phyloP scores from a whole-genome alignment of 805 yeast genomes.

The Saccharomyces eubayanus region DNA sequence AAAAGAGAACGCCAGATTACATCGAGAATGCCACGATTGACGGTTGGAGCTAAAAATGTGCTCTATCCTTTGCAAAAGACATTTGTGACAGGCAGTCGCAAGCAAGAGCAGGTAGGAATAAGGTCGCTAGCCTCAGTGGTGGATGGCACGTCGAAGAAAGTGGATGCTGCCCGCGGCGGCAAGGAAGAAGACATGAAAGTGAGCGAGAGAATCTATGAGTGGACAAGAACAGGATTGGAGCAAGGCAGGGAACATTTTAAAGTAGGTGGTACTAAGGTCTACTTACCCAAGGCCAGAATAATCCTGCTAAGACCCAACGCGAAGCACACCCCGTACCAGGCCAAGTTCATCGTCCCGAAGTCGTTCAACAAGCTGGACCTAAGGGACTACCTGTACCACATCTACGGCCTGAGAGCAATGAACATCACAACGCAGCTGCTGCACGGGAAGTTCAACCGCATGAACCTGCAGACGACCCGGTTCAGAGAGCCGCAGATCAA shows the following conservation, averaged over 20 bases:
- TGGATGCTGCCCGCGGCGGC: not conserved
- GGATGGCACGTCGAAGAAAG: constrained; percentile 6
- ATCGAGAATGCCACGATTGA: not conserved
- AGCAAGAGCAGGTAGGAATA: not conserved
- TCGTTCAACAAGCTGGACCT: constrained; percentile 89
- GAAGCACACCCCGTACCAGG: constrained; percentile 95
- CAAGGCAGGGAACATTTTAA: constrained; percentile 70
- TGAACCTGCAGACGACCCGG: constrained; percentile 53
- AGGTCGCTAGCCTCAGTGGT: constrained; percentile 29
- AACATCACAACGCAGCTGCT: constrained; percentile 79
- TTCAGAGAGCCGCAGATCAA: constrained; percentile 73
- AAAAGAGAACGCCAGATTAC: not conserved
- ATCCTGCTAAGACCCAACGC: constrained; percentile 83
- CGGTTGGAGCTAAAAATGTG: not conserved
- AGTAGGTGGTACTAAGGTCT: constrained; percentile 67
- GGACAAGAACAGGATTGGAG: constrained; percentile 44
- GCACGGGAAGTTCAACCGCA: constrained; percentile 61
- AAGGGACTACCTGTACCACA: constrained; percentile 84
- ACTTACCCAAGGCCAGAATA: constrained; percentile 79
- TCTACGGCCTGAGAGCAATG: constrained; percentile 84
- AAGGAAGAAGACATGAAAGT: constrained; percentile 3
- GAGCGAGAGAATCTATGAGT: constrained; percentile 26
- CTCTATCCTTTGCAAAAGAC: not conserved
- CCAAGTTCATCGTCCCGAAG: constrained; percentile 89
- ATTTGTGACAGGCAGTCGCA: not conserved